phyloP scores from a whole-genome alignment of 73 alveolate species.

The Tetrahymena borealis region DNA sequence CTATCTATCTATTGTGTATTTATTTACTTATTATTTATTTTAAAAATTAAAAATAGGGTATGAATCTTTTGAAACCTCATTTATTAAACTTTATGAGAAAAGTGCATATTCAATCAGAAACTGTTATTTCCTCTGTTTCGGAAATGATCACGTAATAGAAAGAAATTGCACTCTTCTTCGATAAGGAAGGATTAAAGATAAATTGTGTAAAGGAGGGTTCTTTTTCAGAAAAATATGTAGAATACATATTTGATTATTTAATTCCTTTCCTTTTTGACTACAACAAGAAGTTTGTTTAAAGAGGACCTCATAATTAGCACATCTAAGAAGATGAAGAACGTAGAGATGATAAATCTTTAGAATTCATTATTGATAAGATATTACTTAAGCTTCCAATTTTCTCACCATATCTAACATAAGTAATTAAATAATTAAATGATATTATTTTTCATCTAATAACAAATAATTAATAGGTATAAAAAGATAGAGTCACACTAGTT shows the following conservation, averaged over 20 bases:
- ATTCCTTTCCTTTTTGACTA: background rate
- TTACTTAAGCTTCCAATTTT: background rate
- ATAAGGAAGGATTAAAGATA: constrained; percentile 10
- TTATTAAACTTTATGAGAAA: constrained; percentile 23
- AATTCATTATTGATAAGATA: background rate
- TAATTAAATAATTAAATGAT: background rate
- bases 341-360: background rate
- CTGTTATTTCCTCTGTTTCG: constrained; percentile 21
- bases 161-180: constrained; percentile 1
- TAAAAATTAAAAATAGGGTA: background rate
- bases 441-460: background rate
- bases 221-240: background rate
- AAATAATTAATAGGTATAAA: background rate
- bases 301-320: background rate
- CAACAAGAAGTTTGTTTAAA: background rate
- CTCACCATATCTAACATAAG: background rate
- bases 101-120: constrained; percentile 25
- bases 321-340: background rate
- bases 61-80: constrained; percentile 1
- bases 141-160: background rate
- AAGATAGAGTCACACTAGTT: background rate
- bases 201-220: constrained; percentile 1
- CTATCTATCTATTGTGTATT: background rate
- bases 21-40: background rate
- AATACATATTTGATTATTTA: background rate